phyloP scores from a whole-genome alignment of 345 rosid genomes.

The Eucalyptus brandiana region DNA sequence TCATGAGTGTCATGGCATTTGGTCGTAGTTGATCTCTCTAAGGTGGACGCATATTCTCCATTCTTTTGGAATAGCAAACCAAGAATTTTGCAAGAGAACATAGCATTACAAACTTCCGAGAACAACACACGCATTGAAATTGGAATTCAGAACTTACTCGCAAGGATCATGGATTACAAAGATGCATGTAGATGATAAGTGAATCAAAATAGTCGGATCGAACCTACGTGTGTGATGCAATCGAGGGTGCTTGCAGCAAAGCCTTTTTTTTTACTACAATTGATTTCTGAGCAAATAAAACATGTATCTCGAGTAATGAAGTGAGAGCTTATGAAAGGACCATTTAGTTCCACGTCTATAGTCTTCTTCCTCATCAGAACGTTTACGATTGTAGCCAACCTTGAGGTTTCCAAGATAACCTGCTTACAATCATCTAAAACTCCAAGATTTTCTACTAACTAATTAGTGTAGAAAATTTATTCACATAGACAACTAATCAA shows the following conservation, averaged over 20 bases:
- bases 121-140: background rate
- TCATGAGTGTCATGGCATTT: background rate
- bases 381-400: background rate
- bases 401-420: background rate
- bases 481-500: no score
- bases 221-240: background rate
- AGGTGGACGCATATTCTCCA: constrained; percentile 85
- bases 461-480: no score
- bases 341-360: background rate
- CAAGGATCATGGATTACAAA: background rate
- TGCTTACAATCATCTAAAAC: background rate
- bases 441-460: no score
- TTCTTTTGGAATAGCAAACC: constrained; percentile 69
- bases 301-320: no score
- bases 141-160: background rate
- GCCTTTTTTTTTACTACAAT: background rate
- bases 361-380: background rate
- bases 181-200: background rate
- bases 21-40: constrained; percentile 70
- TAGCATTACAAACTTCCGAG: background rate
- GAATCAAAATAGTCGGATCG: background rate
- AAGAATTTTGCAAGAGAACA: constrained; percentile 6
- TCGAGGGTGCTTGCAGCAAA: background rate
- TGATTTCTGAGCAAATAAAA: background rate
- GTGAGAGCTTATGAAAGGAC: background rate